phyloP scores from a whole-genome alignment of 169 alveolate species.

The Plasmodium adleri region DNA sequence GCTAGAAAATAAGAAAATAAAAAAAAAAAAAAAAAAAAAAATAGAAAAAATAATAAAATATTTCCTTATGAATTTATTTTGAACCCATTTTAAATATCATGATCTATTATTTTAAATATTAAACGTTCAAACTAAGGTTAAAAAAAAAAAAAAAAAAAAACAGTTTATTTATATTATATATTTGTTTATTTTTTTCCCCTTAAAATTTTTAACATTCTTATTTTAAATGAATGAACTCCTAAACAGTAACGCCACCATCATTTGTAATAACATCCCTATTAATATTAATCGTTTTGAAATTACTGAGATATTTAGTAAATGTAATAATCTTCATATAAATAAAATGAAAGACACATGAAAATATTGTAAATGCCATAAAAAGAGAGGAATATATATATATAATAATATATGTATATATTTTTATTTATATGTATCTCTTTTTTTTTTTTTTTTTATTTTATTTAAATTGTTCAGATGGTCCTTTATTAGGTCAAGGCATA shows the following conservation, averaged over 20 bases:
- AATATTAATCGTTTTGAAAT: conserved; percentile 50
- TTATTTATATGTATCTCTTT: background rate
- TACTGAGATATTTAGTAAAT: conserved; percentile 67
- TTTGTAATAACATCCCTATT: conserved; percentile 45
- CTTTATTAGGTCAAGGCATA: conserved; percentile 56
- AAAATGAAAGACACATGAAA: background rate
- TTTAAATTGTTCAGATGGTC: conserved; percentile 49
- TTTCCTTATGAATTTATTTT: too few relatives aligned
- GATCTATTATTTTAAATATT: too few relatives aligned
- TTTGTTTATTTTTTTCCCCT: too few relatives aligned
- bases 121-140: too few relatives aligned
- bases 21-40: too few relatives aligned
- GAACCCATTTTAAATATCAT: too few relatives aligned
- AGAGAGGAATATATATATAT: background rate
- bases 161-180: too few relatives aligned
- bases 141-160: too few relatives aligned
- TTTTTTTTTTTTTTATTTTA: background rate
- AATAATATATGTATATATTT: too few relatives aligned
- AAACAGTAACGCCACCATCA: conserved; percentile 41
- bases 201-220: background rate
- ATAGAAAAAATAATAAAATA: too few relatives aligned
- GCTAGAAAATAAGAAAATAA: too few relatives aligned
- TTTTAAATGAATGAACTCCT: conserved; percentile 53
- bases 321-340: conserved; percentile 1
- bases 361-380: background rate